phyloP scores from a whole-genome alignment of 164 flowering plant genomes.

The Paratinospora sagittata region DNA sequence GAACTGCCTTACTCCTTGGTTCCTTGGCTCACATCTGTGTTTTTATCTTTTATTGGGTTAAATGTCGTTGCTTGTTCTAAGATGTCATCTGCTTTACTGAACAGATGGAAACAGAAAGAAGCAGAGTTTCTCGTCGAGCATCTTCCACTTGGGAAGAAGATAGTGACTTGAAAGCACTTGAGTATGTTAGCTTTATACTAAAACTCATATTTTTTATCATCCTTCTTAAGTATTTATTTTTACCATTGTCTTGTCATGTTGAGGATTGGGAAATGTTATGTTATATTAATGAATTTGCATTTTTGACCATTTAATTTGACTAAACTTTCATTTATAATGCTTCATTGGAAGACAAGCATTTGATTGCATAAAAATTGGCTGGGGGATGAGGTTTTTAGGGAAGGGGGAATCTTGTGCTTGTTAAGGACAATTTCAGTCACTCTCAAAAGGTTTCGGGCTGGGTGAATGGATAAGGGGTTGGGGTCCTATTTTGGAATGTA shows the following conservation, averaged over 20 bases:
- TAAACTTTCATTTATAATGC: not conserved
- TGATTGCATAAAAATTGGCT: not conserved
- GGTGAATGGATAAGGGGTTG: no score
- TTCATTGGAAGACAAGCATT: not conserved
- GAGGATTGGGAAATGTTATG: not conserved
- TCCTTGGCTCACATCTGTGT: not conserved
- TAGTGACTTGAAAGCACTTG: conserved; percentile 77
- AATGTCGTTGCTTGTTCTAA: not conserved
- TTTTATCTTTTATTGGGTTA: not conserved
- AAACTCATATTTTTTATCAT: not conserved
- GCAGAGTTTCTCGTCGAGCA: conserved; percentile 63
- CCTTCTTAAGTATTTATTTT: not conserved
- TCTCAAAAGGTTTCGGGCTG: no score
- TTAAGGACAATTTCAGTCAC: no score
- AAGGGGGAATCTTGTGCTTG: no score
- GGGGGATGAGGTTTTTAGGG: no score
- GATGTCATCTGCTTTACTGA: conserved; percentile 10
- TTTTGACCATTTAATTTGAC: not conserved
- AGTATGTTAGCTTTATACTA: conserved; percentile 46
- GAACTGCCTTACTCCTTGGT: not conserved
- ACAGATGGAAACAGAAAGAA: conserved; percentile 89
- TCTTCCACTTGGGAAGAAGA: conserved; percentile 95
- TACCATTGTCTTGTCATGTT: not conserved
- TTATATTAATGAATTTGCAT: not conserved
- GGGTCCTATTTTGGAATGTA: no score